These are phyloP conservation scores for Bauhinia variegata DNA, from an alignment of 306 rosid genomes.

Conservation along the genomic window DNA sequence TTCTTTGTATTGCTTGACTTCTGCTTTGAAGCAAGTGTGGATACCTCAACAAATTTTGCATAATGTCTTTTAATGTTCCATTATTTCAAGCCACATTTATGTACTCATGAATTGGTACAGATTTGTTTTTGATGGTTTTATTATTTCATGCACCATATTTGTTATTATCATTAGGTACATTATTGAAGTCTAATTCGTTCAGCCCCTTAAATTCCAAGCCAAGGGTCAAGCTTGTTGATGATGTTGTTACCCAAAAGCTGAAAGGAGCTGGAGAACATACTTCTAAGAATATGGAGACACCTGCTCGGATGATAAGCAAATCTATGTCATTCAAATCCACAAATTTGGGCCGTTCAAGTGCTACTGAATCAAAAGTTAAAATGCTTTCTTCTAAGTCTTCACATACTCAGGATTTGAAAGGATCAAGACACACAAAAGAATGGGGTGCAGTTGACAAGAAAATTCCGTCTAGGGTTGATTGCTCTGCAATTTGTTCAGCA, in stretches of 20 bases:
- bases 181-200: constrained; percentile 79
- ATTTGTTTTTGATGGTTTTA: constrained; percentile 13
- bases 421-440: constrained; percentile 63
- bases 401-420: constrained; percentile 61
- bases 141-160: constrained; percentile 27
- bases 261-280: constrained; percentile 64
- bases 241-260: constrained; percentile 60
- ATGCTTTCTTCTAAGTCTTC: constrained; percentile 54
- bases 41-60: background rate
- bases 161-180: constrained; percentile 53
- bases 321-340: constrained; percentile 69
- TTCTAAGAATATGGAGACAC: constrained; percentile 55
- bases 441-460: constrained; percentile 64
- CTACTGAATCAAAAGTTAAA: constrained; percentile 73
- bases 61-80: no score
- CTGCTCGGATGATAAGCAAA: constrained; percentile 59
- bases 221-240: constrained; percentile 69
- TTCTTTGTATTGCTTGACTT: constrained; percentile 4
- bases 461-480: constrained; percentile 60
- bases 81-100: no score
- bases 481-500: constrained; percentile 50
- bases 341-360: constrained; percentile 51
- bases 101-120: no score
- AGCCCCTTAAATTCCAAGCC: constrained; percentile 60
- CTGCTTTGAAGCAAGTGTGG: background rate